A percentile compares a stretch with the other conserved stretches of the same genome.
phyloP scores from a whole-genome alignment of 805 yeast species.

The Teunomyces panamensis region DNA sequence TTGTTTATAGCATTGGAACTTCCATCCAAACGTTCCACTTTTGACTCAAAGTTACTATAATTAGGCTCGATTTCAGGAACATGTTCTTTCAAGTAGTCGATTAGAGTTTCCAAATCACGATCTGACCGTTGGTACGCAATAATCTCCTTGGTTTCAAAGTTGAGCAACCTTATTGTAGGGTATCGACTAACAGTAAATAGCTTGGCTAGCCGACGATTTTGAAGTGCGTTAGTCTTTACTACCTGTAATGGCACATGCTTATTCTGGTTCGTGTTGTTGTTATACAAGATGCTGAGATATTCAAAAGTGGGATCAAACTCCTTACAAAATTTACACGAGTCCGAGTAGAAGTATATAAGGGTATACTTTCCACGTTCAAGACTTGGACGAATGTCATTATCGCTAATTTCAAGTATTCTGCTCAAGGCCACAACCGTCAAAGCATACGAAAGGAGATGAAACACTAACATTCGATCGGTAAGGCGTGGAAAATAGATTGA shows the following conservation, averaged over 20 bases:
- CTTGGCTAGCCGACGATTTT: constrained; percentile 28
- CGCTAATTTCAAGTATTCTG: constrained; percentile 8
- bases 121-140: constrained; percentile 30
- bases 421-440: neutral
- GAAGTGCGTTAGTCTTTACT: constrained; percentile 27
- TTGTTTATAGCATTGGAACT: constrained; percentile 2
- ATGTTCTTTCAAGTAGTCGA: constrained; percentile 11
- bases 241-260: constrained; percentile 28
- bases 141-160: constrained; percentile 39
- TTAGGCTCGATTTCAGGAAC: constrained; percentile 19
- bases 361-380: constrained; percentile 29
- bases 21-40: constrained; percentile 12
- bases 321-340: constrained; percentile 33
- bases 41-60: constrained; percentile 17
- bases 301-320: constrained; percentile 31
- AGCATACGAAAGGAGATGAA: neutral
- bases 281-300: constrained; percentile 43
- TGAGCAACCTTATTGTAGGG: constrained; percentile 50
- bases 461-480: neutral
- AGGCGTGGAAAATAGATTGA: no score
- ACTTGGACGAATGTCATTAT: constrained; percentile 10
- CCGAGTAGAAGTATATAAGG: constrained; percentile 47
- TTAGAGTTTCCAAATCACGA: constrained; percentile 18
- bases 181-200: constrained; percentile 42
- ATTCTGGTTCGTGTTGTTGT: constrained; percentile 33